A percentile compares a stretch with the other conserved stretches of the same genome.
Conservation (phyloP, 352 stramenopile genomes). For the Albugo laibachii region DNA sequence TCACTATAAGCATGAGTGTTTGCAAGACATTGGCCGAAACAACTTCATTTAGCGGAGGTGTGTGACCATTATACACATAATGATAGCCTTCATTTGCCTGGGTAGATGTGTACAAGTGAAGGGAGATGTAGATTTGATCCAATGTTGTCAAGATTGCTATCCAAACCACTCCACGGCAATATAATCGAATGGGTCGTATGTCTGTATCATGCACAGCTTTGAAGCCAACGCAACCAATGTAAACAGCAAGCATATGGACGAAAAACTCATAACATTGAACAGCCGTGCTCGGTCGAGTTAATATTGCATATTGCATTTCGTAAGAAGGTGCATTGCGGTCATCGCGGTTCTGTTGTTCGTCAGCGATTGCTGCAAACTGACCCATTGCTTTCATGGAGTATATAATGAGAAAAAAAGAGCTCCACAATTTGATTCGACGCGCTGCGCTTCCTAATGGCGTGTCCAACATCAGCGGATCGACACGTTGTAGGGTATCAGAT, state of each 20-base stretch:
- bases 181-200: conserved; percentile 69
- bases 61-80: background rate
- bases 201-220: conserved; percentile 75
- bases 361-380: conserved; percentile 62
- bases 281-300: conserved; percentile 58
- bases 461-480: conserved; percentile 76
- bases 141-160: conserved; percentile 51
- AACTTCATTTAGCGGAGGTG: conserved; percentile 61
- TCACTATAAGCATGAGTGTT: conserved; percentile 60
- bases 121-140: conserved; percentile 69
- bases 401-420: conserved; percentile 73
- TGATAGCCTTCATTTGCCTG: conserved; percentile 4
- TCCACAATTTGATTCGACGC: conserved; percentile 73
- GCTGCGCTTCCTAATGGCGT: conserved; percentile 62
- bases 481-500: conserved; percentile 51
- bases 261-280: conserved; percentile 46
- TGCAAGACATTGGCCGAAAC: conserved; percentile 74
- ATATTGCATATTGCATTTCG: conserved; percentile 35
- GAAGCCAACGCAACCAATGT: conserved; percentile 71
- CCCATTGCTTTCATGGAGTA: conserved; percentile 83
- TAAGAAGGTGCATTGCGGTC: conserved; percentile 34
- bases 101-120: conserved; percentile 43
- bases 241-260: conserved; percentile 66
- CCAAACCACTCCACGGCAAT: conserved; percentile 56
- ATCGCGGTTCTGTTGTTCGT: conserved; percentile 46